Conservation (phyloP, 805 yeast genomes). For the Candida vartiovaarae region DNA sequence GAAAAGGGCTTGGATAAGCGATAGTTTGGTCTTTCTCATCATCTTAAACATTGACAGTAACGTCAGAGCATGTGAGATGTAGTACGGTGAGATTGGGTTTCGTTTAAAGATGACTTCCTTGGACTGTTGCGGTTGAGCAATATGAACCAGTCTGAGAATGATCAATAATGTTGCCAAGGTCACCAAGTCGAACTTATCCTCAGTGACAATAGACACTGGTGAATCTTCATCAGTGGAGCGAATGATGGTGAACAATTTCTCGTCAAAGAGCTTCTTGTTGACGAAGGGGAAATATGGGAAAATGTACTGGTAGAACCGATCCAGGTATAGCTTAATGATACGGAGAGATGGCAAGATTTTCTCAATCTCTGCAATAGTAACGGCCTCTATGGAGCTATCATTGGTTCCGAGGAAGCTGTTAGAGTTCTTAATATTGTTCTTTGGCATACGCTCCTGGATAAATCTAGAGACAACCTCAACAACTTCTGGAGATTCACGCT, state of each 20-base stretch:
- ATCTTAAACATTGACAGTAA: constrained; percentile 36
- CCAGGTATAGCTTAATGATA: constrained; percentile 34
- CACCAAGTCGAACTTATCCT: constrained; percentile 35
- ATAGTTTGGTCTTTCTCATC: constrained; percentile 30
- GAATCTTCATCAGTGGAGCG: constrained; percentile 25
- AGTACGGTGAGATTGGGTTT: constrained; percentile 34
- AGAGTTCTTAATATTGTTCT: constrained; percentile 5
- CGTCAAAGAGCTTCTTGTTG: constrained; percentile 31
- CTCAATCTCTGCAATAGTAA: constrained; percentile 28
- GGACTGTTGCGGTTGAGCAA: constrained; percentile 28
- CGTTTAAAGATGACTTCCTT: constrained; percentile 22
- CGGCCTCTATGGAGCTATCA: constrained; percentile 17
- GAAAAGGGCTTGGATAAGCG: constrained; percentile 37
- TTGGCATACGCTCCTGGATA: constrained; percentile 14
- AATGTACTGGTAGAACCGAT: constrained; percentile 34
- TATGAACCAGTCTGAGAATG: constrained; percentile 34
- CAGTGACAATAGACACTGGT: constrained; percentile 26
- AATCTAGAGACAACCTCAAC: constrained; percentile 13
- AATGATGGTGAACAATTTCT: constrained; percentile 26
- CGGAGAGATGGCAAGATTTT: constrained; percentile 31
- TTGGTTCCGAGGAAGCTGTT: constrained; percentile 7
- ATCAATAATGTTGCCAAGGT: constrained; percentile 33
- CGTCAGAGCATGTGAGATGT: constrained; percentile 30
- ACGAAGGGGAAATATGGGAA: constrained; percentile 44
- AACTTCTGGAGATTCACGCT: constrained; percentile 16